Percentiles rank a stretch among this genome's conserved stretches.
Evolutionary conservation across 2,329 filamentous ascomycete genomes (phyloP).

Genomic region (Penicillium sp.): DNA sequence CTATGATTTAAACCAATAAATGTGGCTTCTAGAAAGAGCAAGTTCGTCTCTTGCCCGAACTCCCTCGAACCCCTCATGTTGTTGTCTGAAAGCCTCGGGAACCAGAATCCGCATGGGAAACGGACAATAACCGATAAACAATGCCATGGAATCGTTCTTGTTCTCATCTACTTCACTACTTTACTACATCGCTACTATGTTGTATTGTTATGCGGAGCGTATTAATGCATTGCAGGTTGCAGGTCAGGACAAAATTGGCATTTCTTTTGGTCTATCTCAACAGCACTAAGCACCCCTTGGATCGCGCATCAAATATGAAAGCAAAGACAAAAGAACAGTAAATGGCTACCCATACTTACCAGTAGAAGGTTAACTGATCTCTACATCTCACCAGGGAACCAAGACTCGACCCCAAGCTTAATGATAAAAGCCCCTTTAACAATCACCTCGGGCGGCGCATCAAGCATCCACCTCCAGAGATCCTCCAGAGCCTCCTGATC

Average conservation of each 20-base stretch:
- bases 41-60: not conserved
- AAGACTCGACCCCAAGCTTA: not conserved
- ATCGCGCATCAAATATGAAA: not conserved
- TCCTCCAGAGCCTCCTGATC: not conserved
- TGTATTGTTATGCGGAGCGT: not conserved
- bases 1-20: not conserved
- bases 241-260: not conserved
- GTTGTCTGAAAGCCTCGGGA: not conserved
- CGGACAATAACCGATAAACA: not conserved
- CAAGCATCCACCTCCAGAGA: not conserved
- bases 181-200: no score
- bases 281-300: no score
- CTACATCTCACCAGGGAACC: conserved; percentile 1
- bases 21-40: not conserved
- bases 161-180: no score
- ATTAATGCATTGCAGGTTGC: not conserved
- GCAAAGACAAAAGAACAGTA: not conserved
- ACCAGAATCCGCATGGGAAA: not conserved
- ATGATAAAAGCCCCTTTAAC: not conserved
- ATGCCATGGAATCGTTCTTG: no score
- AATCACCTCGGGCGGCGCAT: not conserved
- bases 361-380: not conserved
- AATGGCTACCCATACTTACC: not conserved
- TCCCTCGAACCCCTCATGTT: not conserved
- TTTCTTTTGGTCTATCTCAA: not conserved